A percentile compares a stretch with the other conserved stretches of the same genome.
Evolutionary conservation across 2,329 filamentous ascomycete genomes (phyloP).

Genomic region (Sordariomycetes sp.): DNA sequence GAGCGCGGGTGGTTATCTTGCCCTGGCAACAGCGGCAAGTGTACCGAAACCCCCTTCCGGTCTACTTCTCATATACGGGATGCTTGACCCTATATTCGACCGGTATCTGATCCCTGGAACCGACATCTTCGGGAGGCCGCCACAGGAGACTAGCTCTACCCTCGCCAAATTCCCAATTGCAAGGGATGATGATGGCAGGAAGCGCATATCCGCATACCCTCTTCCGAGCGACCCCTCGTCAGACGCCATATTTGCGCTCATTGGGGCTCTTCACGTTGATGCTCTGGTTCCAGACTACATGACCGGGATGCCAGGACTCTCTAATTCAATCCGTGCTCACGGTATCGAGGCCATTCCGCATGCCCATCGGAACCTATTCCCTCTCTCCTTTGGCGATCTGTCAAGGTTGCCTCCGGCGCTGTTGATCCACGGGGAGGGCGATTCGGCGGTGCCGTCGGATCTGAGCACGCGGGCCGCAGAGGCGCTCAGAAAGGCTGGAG

Average conservation of each 20-base stretch:
- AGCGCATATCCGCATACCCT: slow-evolving; percentile 4
- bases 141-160: neutral
- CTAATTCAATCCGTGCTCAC: neutral
- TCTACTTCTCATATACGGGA: slow-evolving; percentile 5
- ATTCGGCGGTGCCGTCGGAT: slow-evolving; percentile 5
- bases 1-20: slow-evolving; percentile 6
- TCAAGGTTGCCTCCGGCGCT: neutral
- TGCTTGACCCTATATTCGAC: slow-evolving; percentile 4
- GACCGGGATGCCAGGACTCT: slow-evolving; percentile 4
- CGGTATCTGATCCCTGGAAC: slow-evolving; percentile 6
- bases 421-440: slow-evolving; percentile 4
- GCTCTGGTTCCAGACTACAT: slow-evolving; percentile 7
- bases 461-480: neutral
- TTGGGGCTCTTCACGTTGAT: slow-evolving; percentile 6
- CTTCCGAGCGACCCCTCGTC: neutral
- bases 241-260: neutral
- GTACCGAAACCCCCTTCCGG: slow-evolving; percentile 1
- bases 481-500: neutral
- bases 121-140: slow-evolving; percentile 5
- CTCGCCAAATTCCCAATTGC: neutral
- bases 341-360: neutral
- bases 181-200: slow-evolving; percentile 1
- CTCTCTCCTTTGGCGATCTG: neutral
- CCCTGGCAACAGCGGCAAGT: slow-evolving; percentile 1
- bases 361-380: neutral